phyloP scores from a whole-genome alignment of 2,329 filamentous ascomycete genomes.

The Pyrenophora seminiperda region DNA sequence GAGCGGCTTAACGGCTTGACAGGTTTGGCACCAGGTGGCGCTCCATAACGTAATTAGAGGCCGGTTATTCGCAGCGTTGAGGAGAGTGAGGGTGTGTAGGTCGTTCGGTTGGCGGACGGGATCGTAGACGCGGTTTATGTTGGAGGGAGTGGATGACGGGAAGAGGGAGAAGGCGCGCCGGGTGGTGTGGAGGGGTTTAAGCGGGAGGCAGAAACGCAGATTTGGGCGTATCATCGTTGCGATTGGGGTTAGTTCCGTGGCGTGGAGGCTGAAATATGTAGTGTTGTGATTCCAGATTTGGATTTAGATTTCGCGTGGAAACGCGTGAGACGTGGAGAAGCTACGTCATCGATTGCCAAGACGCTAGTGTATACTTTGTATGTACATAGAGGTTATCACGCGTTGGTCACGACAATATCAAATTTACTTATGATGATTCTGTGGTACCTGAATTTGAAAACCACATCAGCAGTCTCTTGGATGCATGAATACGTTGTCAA shows the following conservation, averaged over 20 bases:
- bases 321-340: conserved; percentile 5
- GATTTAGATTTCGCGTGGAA: conserved; percentile 1
- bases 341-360: conserved; percentile 25
- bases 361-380: neutral
- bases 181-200: neutral
- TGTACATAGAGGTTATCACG: too few species aligned
- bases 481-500: too few species aligned
- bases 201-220: neutral
- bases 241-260: neutral
- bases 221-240: conserved; percentile 7
- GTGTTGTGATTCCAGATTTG: neutral
- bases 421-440: too few species aligned
- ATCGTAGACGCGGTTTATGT: conserved; percentile 43
- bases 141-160: conserved; percentile 16
- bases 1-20: conserved; percentile 51
- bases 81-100: conserved; percentile 54
- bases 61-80: conserved; percentile 52
- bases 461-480: too few species aligned
- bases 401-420: too few species aligned
- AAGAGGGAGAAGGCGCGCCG: conserved; percentile 27
- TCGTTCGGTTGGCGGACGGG: conserved; percentile 55
- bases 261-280: neutral
- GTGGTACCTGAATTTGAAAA: too few species aligned
- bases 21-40: conserved; percentile 55
- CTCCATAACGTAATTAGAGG: conserved; percentile 58